These are phyloP conservation scores for Heimioporus punctisporus DNA, from an alignment of 1,284 basidiomycete genomes.

Conservation along the genomic window DNA sequence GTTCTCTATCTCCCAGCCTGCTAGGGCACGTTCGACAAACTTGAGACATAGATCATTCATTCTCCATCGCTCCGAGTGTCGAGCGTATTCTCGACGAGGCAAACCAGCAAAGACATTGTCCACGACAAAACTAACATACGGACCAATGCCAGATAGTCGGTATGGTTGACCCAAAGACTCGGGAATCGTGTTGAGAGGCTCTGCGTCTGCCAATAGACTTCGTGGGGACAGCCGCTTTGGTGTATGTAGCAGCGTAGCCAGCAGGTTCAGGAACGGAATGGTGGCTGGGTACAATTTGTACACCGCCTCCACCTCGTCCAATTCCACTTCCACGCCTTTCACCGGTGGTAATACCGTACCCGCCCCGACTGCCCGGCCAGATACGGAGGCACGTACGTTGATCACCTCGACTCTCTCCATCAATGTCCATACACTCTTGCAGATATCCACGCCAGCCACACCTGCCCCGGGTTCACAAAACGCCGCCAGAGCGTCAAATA, in stretches of 20 bases:
- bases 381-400: constrained; percentile 56
- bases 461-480: constrained; percentile 85
- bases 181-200: constrained; percentile 74
- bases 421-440: constrained; percentile 79
- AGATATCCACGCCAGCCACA: constrained; percentile 74
- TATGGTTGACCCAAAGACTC: constrained; percentile 77
- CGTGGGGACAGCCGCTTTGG: constrained; percentile 67
- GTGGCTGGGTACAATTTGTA: constrained; percentile 86
- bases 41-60: constrained; percentile 85
- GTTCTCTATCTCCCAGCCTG: constrained; percentile 79
- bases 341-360: constrained; percentile 47
- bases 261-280: constrained; percentile 84
- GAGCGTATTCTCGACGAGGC: constrained; percentile 72
- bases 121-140: constrained; percentile 84
- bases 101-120: constrained; percentile 86
- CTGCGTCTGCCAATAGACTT: constrained; percentile 59
- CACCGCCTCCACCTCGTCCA: constrained; percentile 86
- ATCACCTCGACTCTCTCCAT: constrained; percentile 89
- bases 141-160: constrained; percentile 74
- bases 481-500: constrained; percentile 84
- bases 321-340: constrained; percentile 77
- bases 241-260: constrained; percentile 81
- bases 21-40: constrained; percentile 85
- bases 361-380: constrained; percentile 35
- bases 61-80: constrained; percentile 83